Evolutionary conservation across 768 basidiomycete species (phyloP), one percentile per base, ranked within the genome.

Genomic region (Suillus lakei): DNA sequence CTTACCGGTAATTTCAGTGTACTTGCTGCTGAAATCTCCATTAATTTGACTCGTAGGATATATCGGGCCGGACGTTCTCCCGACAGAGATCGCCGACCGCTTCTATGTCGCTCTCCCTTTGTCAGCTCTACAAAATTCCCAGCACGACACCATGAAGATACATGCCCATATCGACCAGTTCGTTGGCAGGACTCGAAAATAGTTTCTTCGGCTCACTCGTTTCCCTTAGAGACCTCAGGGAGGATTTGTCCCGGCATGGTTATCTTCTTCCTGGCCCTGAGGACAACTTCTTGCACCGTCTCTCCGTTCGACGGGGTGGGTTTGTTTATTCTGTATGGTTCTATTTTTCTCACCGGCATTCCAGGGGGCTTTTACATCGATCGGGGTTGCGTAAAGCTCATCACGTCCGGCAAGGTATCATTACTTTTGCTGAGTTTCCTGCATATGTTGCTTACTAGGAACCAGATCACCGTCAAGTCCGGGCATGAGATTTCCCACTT

Each of bases 61-160:
- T 64, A 51, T 67, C 13, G 65, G 65, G 46, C 56, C 60, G 34
- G 38, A 67, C 30, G 26, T 36, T 16, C 66, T 44, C 60, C 59
- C 64, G 38, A 67, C 60, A 41, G 64, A 66, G 26, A 30, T 66
- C 10, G 66, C 66, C 6, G 66, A 67, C 30, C 59, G 66, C n/a
- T 66, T 60, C 43, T 67, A 60, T 30, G 30, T 61, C 23, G 64
- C 66, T 18, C 18, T 67, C 5, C 66, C 66, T 21, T 61, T 64
- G 15, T 61, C 63, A 3, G 46, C 60, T 16, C 26, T 60, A 28
- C 64, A 43, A 30, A 44, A 48, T 60, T 32, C 43, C 30, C 16
- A 67, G 46, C 16, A 61, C 16, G 51, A 61, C 18, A 6, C 30
- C 21, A 36, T 26, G n/a, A 38, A 21, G 18, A 16, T 16, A 4